Evolutionary conservation across 768 basidiomycete genomes (phyloP), one percentile per base, ranked within the genome.

Genomic region (Trametes cubensis): DNA sequence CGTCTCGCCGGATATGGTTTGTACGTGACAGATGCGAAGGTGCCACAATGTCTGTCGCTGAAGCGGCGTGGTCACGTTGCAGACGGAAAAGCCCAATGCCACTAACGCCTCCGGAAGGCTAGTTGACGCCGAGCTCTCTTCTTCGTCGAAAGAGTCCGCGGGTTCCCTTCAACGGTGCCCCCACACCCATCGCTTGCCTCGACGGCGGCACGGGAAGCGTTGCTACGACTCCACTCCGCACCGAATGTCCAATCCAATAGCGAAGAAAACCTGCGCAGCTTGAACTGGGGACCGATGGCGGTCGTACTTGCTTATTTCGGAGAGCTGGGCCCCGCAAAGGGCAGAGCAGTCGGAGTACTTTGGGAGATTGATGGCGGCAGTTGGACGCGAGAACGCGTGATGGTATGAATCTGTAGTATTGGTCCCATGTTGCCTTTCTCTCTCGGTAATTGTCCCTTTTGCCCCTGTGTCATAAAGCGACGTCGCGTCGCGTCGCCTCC

Each of bases 301-400:
- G 56, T 7, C 48, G 57, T 41, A 30, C 26, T 25, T 52, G n/a
- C 58, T 40, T 20, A 21, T 44, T 59, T 23, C 11, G 52, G 51
- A 44, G 21, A 48, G 52, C 30, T 53, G 34, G 50, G 39, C 17
- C 25, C 30, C 18, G 47, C 39, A 8, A 44, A 23, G 44, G 51
- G 50, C 20, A 18, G 54, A n/a, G 55, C 28, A 17, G 48, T 21
- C 41, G 48, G 54, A 45, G 28, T 61, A 53, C 23, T 49, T 34
- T 39, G 47, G 47, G 46, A 14, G 46, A 23, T 21, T 25, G 47
- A 20, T 62, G 61, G 61, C 61, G 61, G 61, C 30, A 55, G 50
- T 57, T 62, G 55, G 55, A 53, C 55, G 61, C 61, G 61, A 57
- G 62, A 57, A 64, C 62, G 62, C 53, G 58, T 64, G 62, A 64